phyloP scores from a whole-genome alignment of 805 yeast species.

The Scheffersomyces coipomensis region DNA sequence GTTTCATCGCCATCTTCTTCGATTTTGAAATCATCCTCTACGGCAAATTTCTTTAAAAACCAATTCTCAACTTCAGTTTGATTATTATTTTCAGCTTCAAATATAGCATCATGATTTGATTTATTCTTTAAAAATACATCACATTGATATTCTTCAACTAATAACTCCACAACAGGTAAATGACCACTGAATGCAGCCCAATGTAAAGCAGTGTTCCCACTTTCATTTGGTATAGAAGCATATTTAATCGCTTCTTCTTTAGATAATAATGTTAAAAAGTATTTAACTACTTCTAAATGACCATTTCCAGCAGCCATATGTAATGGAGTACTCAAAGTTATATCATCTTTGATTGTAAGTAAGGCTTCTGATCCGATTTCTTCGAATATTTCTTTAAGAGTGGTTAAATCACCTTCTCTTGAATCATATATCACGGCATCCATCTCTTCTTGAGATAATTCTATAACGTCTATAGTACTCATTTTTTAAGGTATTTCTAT shows the following conservation, averaged over 20 bases:
- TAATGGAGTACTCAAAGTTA: conserved; percentile 68
- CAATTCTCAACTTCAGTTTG: conserved; percentile 76
- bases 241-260: conserved; percentile 39
- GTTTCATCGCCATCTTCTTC: conserved; percentile 40
- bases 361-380: conserved; percentile 48
- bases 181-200: conserved; percentile 96
- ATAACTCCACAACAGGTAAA: conserved; percentile 59
- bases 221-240: conserved; percentile 51
- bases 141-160: conserved; percentile 73
- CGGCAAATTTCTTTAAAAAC: conserved; percentile 69
- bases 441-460: conserved; percentile 77
- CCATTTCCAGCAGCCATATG: conserved; percentile 98
- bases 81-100: conserved; percentile 81
- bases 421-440: conserved; percentile 82
- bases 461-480: too few species aligned
- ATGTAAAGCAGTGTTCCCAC: conserved; percentile 92
- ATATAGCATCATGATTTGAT: conserved; percentile 79
- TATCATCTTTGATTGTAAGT: conserved; percentile 56
- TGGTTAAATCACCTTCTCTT: conserved; percentile 82
- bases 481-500: too few species aligned
- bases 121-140: conserved; percentile 79
- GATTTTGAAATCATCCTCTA: conserved; percentile 52
- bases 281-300: conserved; percentile 65
- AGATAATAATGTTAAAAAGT: conserved; percentile 50
- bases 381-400: conserved; percentile 65